Base-by-base conservation (phyloP, 2,329 filamentous ascomycete genomes). In the Elsinoe necatrix region DNA sequence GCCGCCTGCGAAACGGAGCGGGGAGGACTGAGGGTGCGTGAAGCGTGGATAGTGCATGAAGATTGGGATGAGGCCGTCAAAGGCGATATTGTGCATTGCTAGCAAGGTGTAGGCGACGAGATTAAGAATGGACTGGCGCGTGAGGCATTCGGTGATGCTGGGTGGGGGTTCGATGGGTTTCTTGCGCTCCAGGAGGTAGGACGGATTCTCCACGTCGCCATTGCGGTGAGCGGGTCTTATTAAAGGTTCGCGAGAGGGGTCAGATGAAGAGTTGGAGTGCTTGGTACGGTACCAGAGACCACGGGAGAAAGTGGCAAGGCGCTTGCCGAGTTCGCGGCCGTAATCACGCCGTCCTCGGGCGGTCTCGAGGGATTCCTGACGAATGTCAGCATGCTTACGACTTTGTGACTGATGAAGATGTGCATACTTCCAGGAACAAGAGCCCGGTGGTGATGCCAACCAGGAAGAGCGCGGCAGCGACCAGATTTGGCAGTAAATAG, bases 41-140 rank as follows among this genome's bases (percentile, higher is more conserved):
- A 83, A 77, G 0, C 71, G 71, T 0, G 86, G 85, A 61, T 89
- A 86, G 71, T 95, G 87, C 65, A 96, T 80, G 69, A 95, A 95
- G 0, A 96, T 89, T 2, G 90, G 87, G 1, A 97, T 80, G 1
- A 92, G 77, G 66, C 95, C 90, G 70, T 97, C 92, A 66, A 84
- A 96, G 0, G 89, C 84, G 37, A 95, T 83, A 0, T 83, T 84
- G 70, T 95, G 90, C 50, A 95, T 78, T 0, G 89, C 87, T 16
- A 97, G 77, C 51, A 93, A 77, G 1, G 86, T 86, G 70, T 97
- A 96, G 0, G 85, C 79, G 1, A 88, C 60, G 1, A 97, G 76
- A 61, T 91, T 87, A 56, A 93, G 77, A 29, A 80, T 77, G 0
- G 88, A 87, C 69, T 95, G 89, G 0, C 75, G 76, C 0, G 83